Conservation (phyloP, 2,329 filamentous ascomycete species). For the Pestalotiopsis sp. region DNA sequence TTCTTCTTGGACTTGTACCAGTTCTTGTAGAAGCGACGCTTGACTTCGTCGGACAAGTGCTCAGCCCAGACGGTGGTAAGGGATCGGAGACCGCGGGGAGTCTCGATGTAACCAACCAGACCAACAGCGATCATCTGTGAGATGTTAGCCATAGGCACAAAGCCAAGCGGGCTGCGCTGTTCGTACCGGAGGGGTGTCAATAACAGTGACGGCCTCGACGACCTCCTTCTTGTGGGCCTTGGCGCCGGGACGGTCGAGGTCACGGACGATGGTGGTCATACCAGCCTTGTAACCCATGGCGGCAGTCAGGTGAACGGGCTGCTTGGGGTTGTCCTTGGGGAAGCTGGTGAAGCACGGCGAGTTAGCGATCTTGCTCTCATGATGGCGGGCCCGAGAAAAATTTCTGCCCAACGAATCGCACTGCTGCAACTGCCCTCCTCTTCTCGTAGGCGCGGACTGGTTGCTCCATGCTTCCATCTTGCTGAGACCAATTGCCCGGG, state of each 20-base stretch:
- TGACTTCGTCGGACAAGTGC: constrained; percentile 97
- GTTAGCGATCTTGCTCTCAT: not conserved
- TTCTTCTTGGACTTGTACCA: constrained; percentile 99
- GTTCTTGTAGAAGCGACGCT: constrained; percentile 99
- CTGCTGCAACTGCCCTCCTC: not conserved
- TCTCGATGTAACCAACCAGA: constrained; percentile 99
- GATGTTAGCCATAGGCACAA: constrained; percentile 73
- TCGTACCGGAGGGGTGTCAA: constrained; percentile 95
- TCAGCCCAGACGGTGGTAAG: constrained; percentile 99
- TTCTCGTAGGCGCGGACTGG: not conserved
- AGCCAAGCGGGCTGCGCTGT: constrained; percentile 81
- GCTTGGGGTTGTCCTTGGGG: constrained; percentile 99
- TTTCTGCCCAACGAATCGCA: not conserved
- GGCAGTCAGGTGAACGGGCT: constrained; percentile 98
- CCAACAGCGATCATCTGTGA: constrained; percentile 98
- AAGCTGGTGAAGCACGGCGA: constrained; percentile 64
- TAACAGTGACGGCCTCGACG: constrained; percentile 83
- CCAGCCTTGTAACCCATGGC: constrained; percentile 99
- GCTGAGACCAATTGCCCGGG: not conserved
- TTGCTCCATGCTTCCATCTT: not conserved
- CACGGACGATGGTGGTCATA: constrained; percentile 99
- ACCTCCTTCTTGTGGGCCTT: constrained; percentile 99
- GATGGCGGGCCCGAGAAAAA: not conserved
- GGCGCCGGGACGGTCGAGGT: constrained; percentile 97
- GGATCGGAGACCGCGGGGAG: constrained; percentile 97